These are phyloP conservation scores for Acanthamoeba healyi DNA, from an alignment of 208 protist species.

Conservation along the genomic window DNA sequence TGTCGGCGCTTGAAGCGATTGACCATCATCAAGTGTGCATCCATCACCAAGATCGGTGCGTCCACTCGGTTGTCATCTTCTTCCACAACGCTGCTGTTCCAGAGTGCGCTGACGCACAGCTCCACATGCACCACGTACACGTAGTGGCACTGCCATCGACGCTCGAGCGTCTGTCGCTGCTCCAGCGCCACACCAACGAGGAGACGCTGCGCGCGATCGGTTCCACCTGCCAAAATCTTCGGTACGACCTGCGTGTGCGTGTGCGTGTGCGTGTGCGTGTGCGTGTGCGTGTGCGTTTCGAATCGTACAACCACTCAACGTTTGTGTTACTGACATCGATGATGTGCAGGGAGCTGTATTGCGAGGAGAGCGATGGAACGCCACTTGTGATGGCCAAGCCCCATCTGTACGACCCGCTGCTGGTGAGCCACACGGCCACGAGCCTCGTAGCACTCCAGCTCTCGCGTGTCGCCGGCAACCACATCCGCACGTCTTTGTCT, in stretches of 20 bases:
- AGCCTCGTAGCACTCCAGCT: background rate
- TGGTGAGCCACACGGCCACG: background rate
- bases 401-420: background rate
- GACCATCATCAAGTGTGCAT: background rate
- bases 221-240: background rate
- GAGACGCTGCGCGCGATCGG: background rate
- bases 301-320: background rate
- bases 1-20: background rate
- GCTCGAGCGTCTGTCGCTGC: background rate
- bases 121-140: too few species aligned
- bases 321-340: background rate
- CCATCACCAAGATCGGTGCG: slow-evolving; percentile 29
- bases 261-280: too few species aligned
- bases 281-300: too few species aligned
- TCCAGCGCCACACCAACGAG: background rate
- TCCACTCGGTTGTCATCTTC: background rate
- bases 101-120: background rate
- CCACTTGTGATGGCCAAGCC: too few species aligned
- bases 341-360: background rate
- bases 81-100: background rate
- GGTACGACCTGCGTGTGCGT: too few species aligned
- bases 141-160: background rate
- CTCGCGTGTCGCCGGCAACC: background rate
- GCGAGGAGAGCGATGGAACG: background rate
- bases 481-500: background rate